Evolutionary conservation across 2,329 filamentous ascomycete genomes (phyloP).

Genomic region (Aureobasidium pullulans): DNA sequence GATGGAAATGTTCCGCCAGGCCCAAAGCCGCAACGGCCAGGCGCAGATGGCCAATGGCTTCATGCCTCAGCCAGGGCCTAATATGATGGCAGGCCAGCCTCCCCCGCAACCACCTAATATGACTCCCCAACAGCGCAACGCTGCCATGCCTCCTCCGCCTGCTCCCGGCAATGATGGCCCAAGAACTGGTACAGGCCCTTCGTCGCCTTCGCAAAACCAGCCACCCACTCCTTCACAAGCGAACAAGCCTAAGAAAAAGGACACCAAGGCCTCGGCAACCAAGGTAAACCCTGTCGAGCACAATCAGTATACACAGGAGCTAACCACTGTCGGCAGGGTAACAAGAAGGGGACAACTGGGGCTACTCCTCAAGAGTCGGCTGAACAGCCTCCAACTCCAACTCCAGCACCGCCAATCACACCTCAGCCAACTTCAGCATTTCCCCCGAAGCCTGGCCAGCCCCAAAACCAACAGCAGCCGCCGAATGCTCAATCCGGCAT

Average conservation of each 20-base stretch:
- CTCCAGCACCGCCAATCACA: slow-evolving; percentile 42
- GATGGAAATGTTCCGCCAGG: slow-evolving; percentile 33
- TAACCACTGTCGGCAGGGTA: slow-evolving; percentile 19
- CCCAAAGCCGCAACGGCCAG: slow-evolving; percentile 23
- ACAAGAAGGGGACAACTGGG: slow-evolving; percentile 32
- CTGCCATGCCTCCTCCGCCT: slow-evolving; percentile 47
- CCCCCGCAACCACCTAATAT: slow-evolving; percentile 49
- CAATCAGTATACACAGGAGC: neutral
- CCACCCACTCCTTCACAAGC: slow-evolving; percentile 69
- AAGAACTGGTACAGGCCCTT: slow-evolving; percentile 33
- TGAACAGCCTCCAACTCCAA: slow-evolving; percentile 41
- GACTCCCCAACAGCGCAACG: slow-evolving; percentile 64
- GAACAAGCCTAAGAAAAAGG: slow-evolving; percentile 71
- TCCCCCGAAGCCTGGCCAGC: slow-evolving; percentile 27
- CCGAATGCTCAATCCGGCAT: slow-evolving; percentile 17
- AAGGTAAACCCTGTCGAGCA: neutral
- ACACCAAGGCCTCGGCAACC: slow-evolving; percentile 43
- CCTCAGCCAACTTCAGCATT: slow-evolving; percentile 36
- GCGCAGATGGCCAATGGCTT: slow-evolving; percentile 31
- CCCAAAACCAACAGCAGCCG: slow-evolving; percentile 25
- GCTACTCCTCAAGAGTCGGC: slow-evolving; percentile 36
- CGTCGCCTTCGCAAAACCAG: slow-evolving; percentile 39
- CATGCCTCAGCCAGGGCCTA: slow-evolving; percentile 29
- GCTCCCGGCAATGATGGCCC: slow-evolving; percentile 33
- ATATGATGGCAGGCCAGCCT: slow-evolving; percentile 34